phyloP scores from a whole-genome alignment of 148 eudicot species.

The Tetragonia tetragonoides region DNA sequence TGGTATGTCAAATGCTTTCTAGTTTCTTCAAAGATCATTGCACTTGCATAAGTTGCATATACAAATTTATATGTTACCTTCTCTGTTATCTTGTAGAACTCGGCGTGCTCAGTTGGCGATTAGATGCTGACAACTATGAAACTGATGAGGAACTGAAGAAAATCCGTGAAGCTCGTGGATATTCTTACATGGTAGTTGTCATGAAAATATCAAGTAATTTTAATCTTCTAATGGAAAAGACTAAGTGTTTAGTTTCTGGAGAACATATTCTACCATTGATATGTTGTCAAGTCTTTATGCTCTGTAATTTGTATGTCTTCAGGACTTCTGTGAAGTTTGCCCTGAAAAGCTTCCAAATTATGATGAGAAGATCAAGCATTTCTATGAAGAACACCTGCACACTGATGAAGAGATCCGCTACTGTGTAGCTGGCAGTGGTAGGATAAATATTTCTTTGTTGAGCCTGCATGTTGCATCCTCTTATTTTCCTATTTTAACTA shows the following conservation, averaged over 20 bases:
- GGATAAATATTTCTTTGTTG: background rate
- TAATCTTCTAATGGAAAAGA: background rate
- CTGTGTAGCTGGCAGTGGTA: conserved; percentile 92
- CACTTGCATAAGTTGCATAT: background rate
- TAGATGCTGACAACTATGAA: conserved; percentile 93
- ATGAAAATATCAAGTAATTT: background rate
- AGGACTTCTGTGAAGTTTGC: conserved; percentile 90
- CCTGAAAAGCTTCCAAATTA: conserved; percentile 87
- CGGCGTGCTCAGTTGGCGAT: conserved; percentile 84
- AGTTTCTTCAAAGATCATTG: background rate
- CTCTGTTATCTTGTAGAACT: conserved; percentile 45
- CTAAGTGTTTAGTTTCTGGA: background rate
- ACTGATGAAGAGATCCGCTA: conserved; percentile 99
- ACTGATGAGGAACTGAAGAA: conserved; percentile 84
- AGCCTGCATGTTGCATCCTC: background rate
- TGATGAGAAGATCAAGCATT: conserved; percentile 80
- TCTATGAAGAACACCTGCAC: conserved; percentile 91
- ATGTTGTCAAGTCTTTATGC: background rate
- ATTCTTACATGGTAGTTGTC: conserved; percentile 64
- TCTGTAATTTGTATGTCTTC: background rate
- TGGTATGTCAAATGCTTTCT: conserved; percentile 30
- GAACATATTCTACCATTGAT: background rate
- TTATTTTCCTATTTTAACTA: background rate
- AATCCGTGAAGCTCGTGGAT: conserved; percentile 83
- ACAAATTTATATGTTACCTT: background rate